Conservation (phyloP, 2,329 filamentous ascomycete genomes). For the Monascus ruber region DNA sequence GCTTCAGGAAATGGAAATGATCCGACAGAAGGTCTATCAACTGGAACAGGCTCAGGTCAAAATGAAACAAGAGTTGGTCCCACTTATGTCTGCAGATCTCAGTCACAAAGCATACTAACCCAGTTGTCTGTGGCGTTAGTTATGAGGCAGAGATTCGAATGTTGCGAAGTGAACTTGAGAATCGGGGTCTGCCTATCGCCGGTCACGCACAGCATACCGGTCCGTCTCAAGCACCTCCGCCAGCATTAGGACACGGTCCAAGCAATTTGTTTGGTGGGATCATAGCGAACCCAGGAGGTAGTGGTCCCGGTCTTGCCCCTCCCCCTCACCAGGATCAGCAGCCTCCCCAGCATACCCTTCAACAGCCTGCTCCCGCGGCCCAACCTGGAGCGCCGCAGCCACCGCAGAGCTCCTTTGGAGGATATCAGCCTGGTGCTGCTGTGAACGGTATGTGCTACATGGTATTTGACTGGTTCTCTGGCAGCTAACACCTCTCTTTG, state of each 20-base stretch:
- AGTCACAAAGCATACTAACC: slow-evolving; percentile 8
- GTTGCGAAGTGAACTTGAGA: slow-evolving; percentile 77
- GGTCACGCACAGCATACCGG: slow-evolving; percentile 66
- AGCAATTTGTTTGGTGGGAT: slow-evolving; percentile 91
- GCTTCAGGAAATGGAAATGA: slow-evolving; percentile 88
- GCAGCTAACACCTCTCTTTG: slow-evolving; percentile 41
- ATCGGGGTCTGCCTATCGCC: slow-evolving; percentile 55
- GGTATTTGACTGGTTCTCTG: slow-evolving; percentile 10
- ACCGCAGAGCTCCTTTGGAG: slow-evolving; percentile 58
- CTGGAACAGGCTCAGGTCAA: slow-evolving; percentile 82
- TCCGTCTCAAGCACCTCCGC: slow-evolving; percentile 74
- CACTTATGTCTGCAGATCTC: not conserved
- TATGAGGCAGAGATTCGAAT: slow-evolving; percentile 86
- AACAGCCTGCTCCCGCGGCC: slow-evolving; percentile 47
- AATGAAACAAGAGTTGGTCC: slow-evolving; percentile 77
- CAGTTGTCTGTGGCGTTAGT: slow-evolving; percentile 36
- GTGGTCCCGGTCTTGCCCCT: slow-evolving; percentile 70
- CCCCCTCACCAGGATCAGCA: slow-evolving; percentile 58
- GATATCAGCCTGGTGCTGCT: slow-evolving; percentile 52
- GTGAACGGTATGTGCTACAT: slow-evolving; percentile 46
- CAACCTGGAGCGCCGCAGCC: slow-evolving; percentile 57
- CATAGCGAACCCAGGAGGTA: slow-evolving; percentile 82
- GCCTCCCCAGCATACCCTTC: slow-evolving; percentile 47
- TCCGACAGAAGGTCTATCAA: slow-evolving; percentile 83
- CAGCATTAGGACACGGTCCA: slow-evolving; percentile 71